phyloP scores from a whole-genome alignment of 352 stramenopile species.

The Phytopythium oedochilum region DNA sequence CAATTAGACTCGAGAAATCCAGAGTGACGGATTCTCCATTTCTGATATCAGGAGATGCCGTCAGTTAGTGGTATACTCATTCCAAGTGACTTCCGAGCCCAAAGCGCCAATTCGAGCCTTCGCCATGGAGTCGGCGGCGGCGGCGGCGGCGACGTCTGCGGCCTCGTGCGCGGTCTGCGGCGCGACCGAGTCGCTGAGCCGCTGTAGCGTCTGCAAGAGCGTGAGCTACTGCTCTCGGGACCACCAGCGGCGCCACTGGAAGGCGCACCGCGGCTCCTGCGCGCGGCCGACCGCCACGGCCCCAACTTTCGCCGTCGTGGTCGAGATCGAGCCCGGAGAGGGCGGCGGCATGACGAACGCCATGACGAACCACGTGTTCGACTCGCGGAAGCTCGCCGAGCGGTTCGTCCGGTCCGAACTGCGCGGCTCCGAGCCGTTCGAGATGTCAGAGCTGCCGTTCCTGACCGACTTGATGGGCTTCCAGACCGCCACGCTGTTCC shows the following conservation, averaged over 20 bases:
- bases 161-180: background rate
- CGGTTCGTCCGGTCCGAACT: background rate
- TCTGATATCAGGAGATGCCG: background rate
- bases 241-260: background rate
- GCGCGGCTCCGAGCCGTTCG: background rate
- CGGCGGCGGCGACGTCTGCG: background rate
- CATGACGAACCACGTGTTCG: background rate
- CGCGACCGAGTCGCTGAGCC: background rate
- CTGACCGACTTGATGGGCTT: background rate
- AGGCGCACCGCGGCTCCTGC: background rate
- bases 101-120: background rate
- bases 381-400: background rate
- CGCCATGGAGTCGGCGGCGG: background rate
- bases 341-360: background rate
- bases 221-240: background rate
- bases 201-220: background rate
- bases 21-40: no score
- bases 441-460: background rate
- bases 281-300: background rate
- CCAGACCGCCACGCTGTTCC: background rate
- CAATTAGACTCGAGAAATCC: background rate
- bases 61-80: no score
- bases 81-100: no score
- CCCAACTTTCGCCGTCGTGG: background rate
- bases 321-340: background rate